These are phyloP conservation scores for Fraxinus cuspidata DNA, from an alignment of 257 asterid species.

Conservation along the genomic window DNA sequence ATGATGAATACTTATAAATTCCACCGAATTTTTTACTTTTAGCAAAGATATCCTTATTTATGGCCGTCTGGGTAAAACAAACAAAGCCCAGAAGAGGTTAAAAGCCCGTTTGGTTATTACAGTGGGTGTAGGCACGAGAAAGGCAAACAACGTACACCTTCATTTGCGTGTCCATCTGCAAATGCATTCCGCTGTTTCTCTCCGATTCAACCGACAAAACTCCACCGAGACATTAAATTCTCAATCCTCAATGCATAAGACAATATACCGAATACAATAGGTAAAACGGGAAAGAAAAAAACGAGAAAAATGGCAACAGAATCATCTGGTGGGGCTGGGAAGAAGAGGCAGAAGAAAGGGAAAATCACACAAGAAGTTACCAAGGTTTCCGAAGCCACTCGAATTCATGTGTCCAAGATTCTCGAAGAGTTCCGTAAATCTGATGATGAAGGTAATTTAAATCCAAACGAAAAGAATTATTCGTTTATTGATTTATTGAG, in stretches of 20 bases:
- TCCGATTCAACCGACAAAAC: neutral
- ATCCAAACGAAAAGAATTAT: neutral
- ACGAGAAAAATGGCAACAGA: slow-evolving; percentile 24
- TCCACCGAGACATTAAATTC: neutral
- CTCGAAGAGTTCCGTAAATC: slow-evolving; percentile 57
- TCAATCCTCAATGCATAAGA: neutral
- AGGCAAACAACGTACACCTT: neutral
- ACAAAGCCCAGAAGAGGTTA: too few relatives aligned
- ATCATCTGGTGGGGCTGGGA: slow-evolving; percentile 28
- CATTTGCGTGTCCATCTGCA: neutral
- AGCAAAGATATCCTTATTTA: too few relatives aligned
- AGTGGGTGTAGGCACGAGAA: neutral
- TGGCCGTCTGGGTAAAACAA: too few relatives aligned
- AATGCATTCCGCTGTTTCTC: neutral
- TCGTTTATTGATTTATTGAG: neutral
- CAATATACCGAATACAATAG: neutral
- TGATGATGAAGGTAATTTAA: slow-evolving; percentile 46
- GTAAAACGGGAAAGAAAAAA: neutral
- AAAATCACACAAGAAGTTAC: neutral
- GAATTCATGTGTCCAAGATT: slow-evolving; percentile 48
- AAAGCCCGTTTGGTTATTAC: neutral
- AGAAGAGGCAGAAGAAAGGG: slow-evolving; percentile 44
- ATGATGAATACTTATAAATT: too few relatives aligned
- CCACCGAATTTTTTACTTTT: too few relatives aligned
- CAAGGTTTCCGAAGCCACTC: slow-evolving; percentile 42